These are phyloP conservation scores for Stromatinia cepivora DNA, from an alignment of 2,329 filamentous ascomycete genomes.

Conservation along the genomic window DNA sequence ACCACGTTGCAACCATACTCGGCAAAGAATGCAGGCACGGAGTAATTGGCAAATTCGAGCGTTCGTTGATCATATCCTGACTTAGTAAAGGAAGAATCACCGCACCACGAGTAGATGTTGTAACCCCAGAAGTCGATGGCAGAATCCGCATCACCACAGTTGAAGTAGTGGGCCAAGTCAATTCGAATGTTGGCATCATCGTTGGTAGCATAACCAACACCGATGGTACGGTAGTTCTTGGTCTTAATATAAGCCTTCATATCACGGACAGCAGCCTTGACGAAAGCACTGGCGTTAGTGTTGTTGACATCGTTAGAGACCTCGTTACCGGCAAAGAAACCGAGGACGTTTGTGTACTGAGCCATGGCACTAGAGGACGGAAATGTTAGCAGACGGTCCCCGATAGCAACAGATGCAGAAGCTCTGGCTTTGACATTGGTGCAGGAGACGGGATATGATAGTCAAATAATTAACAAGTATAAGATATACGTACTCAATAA, in stretches of 20 bases:
- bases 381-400: slow-evolving; percentile 5
- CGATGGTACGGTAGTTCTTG: slow-evolving; percentile 74
- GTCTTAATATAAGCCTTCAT: slow-evolving; percentile 90
- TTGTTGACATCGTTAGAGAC: slow-evolving; percentile 88
- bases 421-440: background rate
- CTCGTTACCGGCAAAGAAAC: slow-evolving; percentile 99
- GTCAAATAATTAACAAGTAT: background rate
- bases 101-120: slow-evolving; percentile 99
- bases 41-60: slow-evolving; percentile 83
- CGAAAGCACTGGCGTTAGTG: slow-evolving; percentile 86
- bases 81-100: slow-evolving; percentile 69
- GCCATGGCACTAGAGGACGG: slow-evolving; percentile 53
- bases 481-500: slow-evolving; percentile 61
- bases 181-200: slow-evolving; percentile 82
- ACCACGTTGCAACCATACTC: slow-evolving; percentile 93
- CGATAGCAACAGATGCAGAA: background rate
- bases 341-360: slow-evolving; percentile 86
- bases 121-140: slow-evolving; percentile 98
- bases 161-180: slow-evolving; percentile 88
- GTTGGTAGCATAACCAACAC: slow-evolving; percentile 94
- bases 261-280: slow-evolving; percentile 97
- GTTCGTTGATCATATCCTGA: slow-evolving; percentile 85
- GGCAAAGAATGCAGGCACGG: slow-evolving; percentile 95
- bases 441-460: background rate
- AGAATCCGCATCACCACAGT: slow-evolving; percentile 69